Evolutionary conservation across 768 basidiomycete species (phyloP), one percentile per base, ranked within the genome.

Genomic region (Tubosaeta sp.): DNA sequence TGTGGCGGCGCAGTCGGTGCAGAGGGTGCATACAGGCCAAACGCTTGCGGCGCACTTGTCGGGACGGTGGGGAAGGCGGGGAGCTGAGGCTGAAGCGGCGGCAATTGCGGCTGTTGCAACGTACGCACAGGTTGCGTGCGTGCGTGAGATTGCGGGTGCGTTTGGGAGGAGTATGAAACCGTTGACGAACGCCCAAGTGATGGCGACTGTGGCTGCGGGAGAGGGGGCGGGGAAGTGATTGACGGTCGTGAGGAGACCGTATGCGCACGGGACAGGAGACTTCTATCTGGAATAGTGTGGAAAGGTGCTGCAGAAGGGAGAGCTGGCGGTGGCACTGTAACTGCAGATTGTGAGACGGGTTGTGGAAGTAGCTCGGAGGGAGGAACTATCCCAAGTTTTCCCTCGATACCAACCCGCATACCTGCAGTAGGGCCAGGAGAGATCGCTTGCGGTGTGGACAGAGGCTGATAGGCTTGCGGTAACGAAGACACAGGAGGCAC

Each of bases 41-140:
- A 81, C 6, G 71, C 46, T 61, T 83, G 80, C 2, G 87, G 84
- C 8, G 73, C 65, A 12, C 71, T 70, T 4, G 83, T 85, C 6
- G 87, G 87, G 6, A 72, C 86, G 25, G 71, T 72, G 1, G 87
- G 87, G 67, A 89, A 87, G 46, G 77, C 75, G 0, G 86, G 80
- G 6, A 87, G 65, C 53, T 59, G 65, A 27, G 41, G 54, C 42
- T 44, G 62, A 10, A 39, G 58, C 47, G 44, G 52, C 40, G 46
- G 56, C 3, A 41, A 40, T 38, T 57, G 56, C 2, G 35, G 50
- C 8, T 52, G 61, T 16, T 53, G 64, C 0, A 21, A 1, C 3
- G 36, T 7, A 7, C 50, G 55, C 30, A 34, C 18, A 1, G 54
- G 46, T 5, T 51, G 60, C 0, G 24, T 24, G 1, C 48, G 62